Percentiles rank a stretch among this genome's conserved stretches.
Evolutionary conservation across 78 protist species (phyloP).

Genomic region (Dictyostelium firmibasis): DNA sequence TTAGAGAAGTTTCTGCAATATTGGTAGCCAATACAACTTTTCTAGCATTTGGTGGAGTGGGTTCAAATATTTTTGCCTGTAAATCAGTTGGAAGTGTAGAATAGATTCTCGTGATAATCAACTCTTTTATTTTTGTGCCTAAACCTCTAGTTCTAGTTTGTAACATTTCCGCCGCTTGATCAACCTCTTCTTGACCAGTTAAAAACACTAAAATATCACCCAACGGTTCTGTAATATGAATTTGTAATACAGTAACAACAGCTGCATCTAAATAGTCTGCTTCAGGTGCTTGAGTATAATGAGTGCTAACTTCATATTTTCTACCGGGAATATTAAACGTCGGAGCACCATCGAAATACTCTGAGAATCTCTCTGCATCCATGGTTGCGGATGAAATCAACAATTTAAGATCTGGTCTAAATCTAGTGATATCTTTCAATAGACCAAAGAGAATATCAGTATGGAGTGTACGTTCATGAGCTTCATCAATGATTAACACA

Average conservation of each 20-base stretch:
- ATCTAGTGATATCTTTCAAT: conserved; percentile 91
- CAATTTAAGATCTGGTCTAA: conserved; percentile 92
- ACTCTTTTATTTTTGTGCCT: conserved; percentile 92
- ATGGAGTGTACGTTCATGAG: conserved; percentile 99
- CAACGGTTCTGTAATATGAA: conserved; percentile 95
- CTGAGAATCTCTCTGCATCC: conserved; percentile 96
- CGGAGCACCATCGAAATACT: conserved; percentile 96
- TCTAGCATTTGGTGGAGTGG: conserved; percentile 96
- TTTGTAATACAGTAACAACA: conserved; percentile 96
- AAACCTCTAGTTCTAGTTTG: conserved; percentile 86
- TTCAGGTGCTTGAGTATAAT: conserved; percentile 97
- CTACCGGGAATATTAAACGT: conserved; percentile 93
- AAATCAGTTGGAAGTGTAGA: conserved; percentile 97
- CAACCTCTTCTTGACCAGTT: conserved; percentile 98
- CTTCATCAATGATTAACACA: conserved; percentile 98
- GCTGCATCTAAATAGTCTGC: conserved; percentile 98
- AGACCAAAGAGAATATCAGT: conserved; percentile 98
- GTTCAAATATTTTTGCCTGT: conserved; percentile 95
- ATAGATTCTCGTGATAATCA: conserved; percentile 96
- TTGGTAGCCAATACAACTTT: conserved; percentile 99
- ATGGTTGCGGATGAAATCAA: conserved; percentile 97
- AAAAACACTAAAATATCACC: conserved; percentile 97
- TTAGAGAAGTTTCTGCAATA: conserved; percentile 99
- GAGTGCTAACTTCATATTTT: conserved; percentile 66
- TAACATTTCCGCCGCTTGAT: conserved; percentile 88